These are phyloP conservation scores for Microcyclospora pomicola DNA, from an alignment of 2,329 filamentous ascomycete genomes.

Conservation along the genomic window DNA sequence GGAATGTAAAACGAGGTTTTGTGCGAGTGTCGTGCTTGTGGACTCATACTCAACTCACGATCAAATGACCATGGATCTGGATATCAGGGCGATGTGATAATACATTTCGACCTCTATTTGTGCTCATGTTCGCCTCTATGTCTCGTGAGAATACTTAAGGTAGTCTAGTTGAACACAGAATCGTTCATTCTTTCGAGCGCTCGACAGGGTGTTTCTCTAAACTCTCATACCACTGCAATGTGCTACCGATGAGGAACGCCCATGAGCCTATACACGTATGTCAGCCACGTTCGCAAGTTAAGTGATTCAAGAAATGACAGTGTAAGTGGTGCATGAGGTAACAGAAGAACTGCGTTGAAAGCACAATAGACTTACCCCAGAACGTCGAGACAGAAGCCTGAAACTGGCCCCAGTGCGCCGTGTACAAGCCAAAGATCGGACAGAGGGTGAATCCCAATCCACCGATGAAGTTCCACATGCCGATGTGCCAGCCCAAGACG, in stretches of 20 bases:
- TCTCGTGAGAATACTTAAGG: no score
- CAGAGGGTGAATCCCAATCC: slow-evolving; percentile 17
- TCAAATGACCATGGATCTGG: no score
- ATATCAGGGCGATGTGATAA: no score
- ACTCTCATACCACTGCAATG: slow-evolving; percentile 19
- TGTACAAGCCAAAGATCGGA: slow-evolving; percentile 16
- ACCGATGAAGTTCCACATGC: slow-evolving; percentile 15
- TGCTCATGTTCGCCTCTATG: no score
- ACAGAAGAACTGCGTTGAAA: not conserved
- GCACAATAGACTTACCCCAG: slow-evolving; percentile 9
- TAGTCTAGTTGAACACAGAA: not conserved
- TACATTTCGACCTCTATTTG: no score
- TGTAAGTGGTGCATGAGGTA: not conserved
- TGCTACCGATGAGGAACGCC: slow-evolving; percentile 18
- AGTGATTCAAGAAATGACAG: no score
- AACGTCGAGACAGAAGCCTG: slow-evolving; percentile 15
- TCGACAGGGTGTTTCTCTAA: slow-evolving; percentile 16
- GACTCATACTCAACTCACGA: no score
- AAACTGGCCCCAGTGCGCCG: slow-evolving; percentile 13
- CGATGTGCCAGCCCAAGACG: slow-evolving; percentile 19
- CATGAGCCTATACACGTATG: slow-evolving; percentile 9
- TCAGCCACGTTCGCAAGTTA: not conserved
- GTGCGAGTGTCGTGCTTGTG: no score
- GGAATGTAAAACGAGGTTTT: no score
- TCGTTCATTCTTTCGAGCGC: slow-evolving; percentile 1